A percentile compares a stretch with the other conserved stretches of the same genome.
Conservation (phyloP, 129 eudicot species). For the Centaurea solstitialis region DNA sequence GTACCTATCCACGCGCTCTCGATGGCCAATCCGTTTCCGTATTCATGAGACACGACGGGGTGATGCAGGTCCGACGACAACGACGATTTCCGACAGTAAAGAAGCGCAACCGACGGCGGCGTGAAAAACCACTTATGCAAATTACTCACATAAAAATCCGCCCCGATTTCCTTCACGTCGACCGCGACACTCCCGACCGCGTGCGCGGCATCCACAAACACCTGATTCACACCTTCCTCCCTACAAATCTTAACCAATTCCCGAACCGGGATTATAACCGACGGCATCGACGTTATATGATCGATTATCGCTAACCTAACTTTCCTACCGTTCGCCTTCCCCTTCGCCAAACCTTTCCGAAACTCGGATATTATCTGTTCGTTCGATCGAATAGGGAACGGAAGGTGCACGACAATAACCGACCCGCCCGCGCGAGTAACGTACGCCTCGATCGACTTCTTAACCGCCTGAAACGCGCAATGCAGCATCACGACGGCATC, state of each 20-base stretch:
- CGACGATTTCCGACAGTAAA: slow-evolving; percentile 55
- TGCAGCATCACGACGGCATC: slow-evolving; percentile 75
- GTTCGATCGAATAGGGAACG: slow-evolving; percentile 57
- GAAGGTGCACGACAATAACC: slow-evolving; percentile 66
- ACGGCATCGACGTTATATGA: slow-evolving; percentile 89
- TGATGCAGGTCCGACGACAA: slow-evolving; percentile 55
- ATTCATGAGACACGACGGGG: slow-evolving; percentile 86
- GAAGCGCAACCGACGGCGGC: slow-evolving; percentile 80
- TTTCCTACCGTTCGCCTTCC: slow-evolving; percentile 50
- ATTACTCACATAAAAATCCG: slow-evolving; percentile 90
- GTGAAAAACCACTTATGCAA: slow-evolving; percentile 93
- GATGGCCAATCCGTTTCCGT: slow-evolving; percentile 78
- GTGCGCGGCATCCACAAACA: slow-evolving; percentile 88
- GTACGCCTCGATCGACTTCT: slow-evolving; percentile 80
- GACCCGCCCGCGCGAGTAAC: slow-evolving; percentile 78
- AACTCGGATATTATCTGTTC: slow-evolving; percentile 56
- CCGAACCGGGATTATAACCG: slow-evolving; percentile 68
- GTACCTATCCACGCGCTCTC: slow-evolving; percentile 98
- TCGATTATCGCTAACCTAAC: slow-evolving; percentile 86
- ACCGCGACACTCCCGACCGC: slow-evolving; percentile 67
- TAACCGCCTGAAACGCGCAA: slow-evolving; percentile 78
- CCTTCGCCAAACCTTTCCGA: slow-evolving; percentile 49
- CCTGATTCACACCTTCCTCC: slow-evolving; percentile 68
- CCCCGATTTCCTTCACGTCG: slow-evolving; percentile 78
- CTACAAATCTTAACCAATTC: slow-evolving; percentile 78